Base-by-base conservation (phyloP, 495 filamentous ascomycete genomes). In the Penicillium desertorum region DNA sequence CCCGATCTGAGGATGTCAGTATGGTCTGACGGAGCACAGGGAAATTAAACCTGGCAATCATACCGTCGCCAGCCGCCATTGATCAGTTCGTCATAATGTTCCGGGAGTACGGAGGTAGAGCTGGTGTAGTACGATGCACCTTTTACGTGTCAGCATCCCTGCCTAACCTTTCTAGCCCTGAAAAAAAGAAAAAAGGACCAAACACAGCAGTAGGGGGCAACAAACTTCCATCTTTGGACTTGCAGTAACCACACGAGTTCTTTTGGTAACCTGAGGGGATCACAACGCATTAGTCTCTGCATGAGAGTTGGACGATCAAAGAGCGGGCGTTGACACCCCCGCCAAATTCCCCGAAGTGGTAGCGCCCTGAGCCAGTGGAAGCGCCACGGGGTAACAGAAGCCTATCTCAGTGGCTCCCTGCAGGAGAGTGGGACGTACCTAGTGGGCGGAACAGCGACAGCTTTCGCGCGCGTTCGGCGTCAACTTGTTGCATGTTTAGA, bases 41-140 rank as follows among this genome's bases (percentile, higher is more conserved):
- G 34, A 22, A 27, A 49, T n/a, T 10, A 10, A 32, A 48, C 22
- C 41, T n/a, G 50, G 27, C 7, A 37, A 43, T 25, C 64, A 60
- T 64, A 97, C 75, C 94, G 82, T 73, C 94, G 85, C 92, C 92
- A 98, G 60, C 91, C 92, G 54, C 90, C 84, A 74, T 96, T 85
- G 54, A 97, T 75, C 12, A 98, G 81, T 51, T 72, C 72, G 66
- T 96, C 90, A 71, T 98, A 98, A 69, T 90, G 83, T 9, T 73
- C 75, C 23, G 87, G 81, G 41, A 79, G 83, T 70, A 98, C 76
- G 55, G 82, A 82, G 29, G 82, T 77, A 27, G 89, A 81, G 45
- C 79, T 79, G 62, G 88, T 82, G 76, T 92, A 96, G 74, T 95
- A 95, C 51, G 88, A 89, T 67, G 83, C 88, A 71, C 88, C 95